Conservation (phyloP, 768 basidiomycete species). For the Leccinum obscurum region DNA sequence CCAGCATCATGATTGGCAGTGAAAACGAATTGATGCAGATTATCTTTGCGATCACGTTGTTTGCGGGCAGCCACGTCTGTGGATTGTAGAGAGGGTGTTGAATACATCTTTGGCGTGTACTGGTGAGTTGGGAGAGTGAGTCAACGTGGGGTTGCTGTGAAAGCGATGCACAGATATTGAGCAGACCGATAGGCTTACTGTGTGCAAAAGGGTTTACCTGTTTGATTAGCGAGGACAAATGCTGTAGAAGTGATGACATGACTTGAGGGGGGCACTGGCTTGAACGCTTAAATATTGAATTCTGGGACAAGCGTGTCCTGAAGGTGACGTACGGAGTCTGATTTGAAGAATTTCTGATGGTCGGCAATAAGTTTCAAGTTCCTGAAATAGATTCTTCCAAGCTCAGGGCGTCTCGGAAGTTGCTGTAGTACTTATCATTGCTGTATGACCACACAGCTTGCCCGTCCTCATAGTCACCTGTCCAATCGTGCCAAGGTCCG, state of each 20-base stretch:
- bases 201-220: neutral
- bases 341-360: too few relatives aligned
- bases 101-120: constrained; percentile 9
- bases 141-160: constrained; percentile 1
- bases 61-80: constrained; percentile 24
- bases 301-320: neutral
- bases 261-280: constrained; percentile 5
- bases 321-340: too few relatives aligned
- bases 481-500: constrained; percentile 63
- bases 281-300: neutral
- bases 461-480: constrained; percentile 51
- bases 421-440: neutral
- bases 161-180: neutral
- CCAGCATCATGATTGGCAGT: neutral
- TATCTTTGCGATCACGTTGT: constrained; percentile 23
- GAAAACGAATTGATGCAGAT: constrained; percentile 12
- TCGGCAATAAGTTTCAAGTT: too few relatives aligned
- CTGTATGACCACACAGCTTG: constrained; percentile 47
- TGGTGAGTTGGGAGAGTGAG: neutral
- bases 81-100: neutral
- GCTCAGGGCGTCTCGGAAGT: too few relatives aligned
- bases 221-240: neutral
- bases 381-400: neutral
- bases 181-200: constrained; percentile 4
- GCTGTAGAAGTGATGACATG: constrained; percentile 17